phyloP scores from a whole-genome alignment of 164 flowering plant species.

The Saururus chinensis region DNA sequence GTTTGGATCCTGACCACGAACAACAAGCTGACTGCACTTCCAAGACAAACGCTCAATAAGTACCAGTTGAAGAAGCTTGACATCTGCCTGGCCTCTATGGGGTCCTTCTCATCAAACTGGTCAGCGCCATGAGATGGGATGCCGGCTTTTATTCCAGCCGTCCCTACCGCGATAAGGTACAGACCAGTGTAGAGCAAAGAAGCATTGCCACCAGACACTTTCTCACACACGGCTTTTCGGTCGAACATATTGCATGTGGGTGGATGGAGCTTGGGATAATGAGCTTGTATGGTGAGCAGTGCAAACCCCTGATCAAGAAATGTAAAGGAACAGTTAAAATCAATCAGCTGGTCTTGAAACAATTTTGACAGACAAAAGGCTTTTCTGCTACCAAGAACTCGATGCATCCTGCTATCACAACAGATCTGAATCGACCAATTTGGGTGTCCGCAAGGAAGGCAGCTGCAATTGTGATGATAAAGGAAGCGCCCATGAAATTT shows the following conservation, averaged over 20 bases:
- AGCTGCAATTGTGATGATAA: constrained; percentile 34
- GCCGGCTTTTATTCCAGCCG: constrained; percentile 46
- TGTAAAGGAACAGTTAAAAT: too few species aligned
- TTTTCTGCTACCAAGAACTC: not conserved
- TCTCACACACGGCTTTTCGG: constrained; percentile 19
- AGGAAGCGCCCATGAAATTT: constrained; percentile 45
- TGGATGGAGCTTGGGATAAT: constrained; percentile 35
- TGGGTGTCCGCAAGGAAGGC: constrained; percentile 12
- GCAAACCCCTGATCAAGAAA: constrained; percentile 39
- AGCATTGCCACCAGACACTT: constrained; percentile 21
- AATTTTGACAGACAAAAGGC: not conserved
- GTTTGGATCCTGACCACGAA: constrained; percentile 60
- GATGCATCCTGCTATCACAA: constrained; percentile 7
- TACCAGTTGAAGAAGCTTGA: constrained; percentile 61
- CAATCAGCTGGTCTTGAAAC: not conserved
- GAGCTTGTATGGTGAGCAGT: constrained; percentile 58
- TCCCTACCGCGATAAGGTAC: constrained; percentile 43
- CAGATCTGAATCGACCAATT: constrained; percentile 16
- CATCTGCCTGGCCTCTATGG: constrained; percentile 40
- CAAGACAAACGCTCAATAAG: constrained; percentile 33
- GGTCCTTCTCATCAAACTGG: constrained; percentile 65
- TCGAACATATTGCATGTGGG: constrained; percentile 27
- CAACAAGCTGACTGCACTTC: constrained; percentile 41
- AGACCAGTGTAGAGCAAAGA: constrained; percentile 32
- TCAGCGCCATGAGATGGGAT: constrained; percentile 71